phyloP scores from a whole-genome alignment of 2,329 filamentous ascomycete genomes.

The Hypomyces perniciosus region DNA sequence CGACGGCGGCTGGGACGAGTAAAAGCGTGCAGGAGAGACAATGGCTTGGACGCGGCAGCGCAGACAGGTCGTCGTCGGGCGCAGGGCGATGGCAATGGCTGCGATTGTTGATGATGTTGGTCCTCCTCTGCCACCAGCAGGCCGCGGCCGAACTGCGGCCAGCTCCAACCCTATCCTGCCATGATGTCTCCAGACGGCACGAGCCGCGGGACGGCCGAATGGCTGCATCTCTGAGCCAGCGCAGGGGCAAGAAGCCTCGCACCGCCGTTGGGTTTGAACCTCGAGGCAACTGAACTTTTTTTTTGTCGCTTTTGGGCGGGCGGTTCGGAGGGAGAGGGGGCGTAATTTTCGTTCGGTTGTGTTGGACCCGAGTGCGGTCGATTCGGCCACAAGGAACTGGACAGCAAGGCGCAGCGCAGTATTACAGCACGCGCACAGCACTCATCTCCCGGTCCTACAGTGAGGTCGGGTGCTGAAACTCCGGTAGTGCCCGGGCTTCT shows the following conservation, averaged over 20 bases:
- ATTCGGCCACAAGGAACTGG: too few species aligned
- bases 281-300: too few species aligned
- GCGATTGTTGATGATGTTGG: background rate
- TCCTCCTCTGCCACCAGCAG: background rate
- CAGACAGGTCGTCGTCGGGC: slow-evolving; percentile 12
- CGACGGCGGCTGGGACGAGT: slow-evolving; percentile 22
- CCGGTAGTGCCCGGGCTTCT: too few species aligned
- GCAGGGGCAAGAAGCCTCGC: slow-evolving; percentile 10
- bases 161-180: slow-evolving; percentile 20
- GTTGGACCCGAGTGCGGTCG: too few species aligned
- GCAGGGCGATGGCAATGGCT: background rate
- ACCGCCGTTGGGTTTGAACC: background rate
- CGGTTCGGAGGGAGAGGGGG: too few species aligned
- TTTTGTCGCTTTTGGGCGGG: too few species aligned
- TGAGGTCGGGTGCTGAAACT: too few species aligned
- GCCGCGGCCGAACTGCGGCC: slow-evolving; percentile 6
- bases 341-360: too few species aligned
- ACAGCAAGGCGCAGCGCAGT: too few species aligned
- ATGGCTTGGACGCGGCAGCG: slow-evolving; percentile 19
- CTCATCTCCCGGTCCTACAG: too few species aligned
- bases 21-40: slow-evolving; percentile 19
- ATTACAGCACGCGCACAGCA: too few species aligned
- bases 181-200: slow-evolving; percentile 24
- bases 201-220: slow-evolving; percentile 27
- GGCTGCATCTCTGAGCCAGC: slow-evolving; percentile 27